These are phyloP conservation scores for Sarcodon sp. DNA, from an alignment of 768 basidiomycete genomes.

Conservation along the genomic window DNA sequence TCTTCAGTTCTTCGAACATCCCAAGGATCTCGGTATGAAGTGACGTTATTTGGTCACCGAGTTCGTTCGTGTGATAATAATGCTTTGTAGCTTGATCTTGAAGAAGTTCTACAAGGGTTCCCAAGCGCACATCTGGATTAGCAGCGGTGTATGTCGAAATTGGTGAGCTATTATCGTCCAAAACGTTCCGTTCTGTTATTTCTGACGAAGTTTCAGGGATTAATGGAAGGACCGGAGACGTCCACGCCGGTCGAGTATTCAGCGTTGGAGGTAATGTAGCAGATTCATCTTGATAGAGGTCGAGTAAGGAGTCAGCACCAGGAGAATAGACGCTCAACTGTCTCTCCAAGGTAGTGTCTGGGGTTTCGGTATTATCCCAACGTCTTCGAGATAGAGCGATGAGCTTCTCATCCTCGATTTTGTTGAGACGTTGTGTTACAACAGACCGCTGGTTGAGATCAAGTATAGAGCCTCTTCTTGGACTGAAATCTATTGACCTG, in stretches of 20 bases:
- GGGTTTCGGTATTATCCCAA: too few relatives aligned
- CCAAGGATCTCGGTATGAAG: conserved; percentile 18
- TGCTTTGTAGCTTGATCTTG: conserved; percentile 21
- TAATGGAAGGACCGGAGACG: not conserved
- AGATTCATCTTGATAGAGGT: not conserved
- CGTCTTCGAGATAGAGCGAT: not conserved
- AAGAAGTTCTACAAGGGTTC: conserved; percentile 18
- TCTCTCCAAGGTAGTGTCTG: not conserved
- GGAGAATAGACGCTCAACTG: not conserved
- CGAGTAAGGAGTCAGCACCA: not conserved
- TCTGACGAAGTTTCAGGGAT: not conserved
- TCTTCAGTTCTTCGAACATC: conserved; percentile 15
- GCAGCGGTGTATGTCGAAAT: not conserved
- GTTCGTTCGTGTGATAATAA: conserved; percentile 20
- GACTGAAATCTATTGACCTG: not conserved
- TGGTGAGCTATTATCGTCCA: not conserved
- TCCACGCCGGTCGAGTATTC: not conserved
- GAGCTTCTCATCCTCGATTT: not conserved
- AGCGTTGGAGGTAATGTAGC: not conserved
- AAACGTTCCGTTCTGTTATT: not conserved
- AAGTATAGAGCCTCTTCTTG: not conserved
- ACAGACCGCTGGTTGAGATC: not conserved
- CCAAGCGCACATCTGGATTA: conserved; percentile 10
- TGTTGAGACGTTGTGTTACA: not conserved
- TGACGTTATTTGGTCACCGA: conserved; percentile 18